These are phyloP conservation scores for Tricholomella constricta DNA, from an alignment of 768 basidiomycete species.

Conservation along the genomic window DNA sequence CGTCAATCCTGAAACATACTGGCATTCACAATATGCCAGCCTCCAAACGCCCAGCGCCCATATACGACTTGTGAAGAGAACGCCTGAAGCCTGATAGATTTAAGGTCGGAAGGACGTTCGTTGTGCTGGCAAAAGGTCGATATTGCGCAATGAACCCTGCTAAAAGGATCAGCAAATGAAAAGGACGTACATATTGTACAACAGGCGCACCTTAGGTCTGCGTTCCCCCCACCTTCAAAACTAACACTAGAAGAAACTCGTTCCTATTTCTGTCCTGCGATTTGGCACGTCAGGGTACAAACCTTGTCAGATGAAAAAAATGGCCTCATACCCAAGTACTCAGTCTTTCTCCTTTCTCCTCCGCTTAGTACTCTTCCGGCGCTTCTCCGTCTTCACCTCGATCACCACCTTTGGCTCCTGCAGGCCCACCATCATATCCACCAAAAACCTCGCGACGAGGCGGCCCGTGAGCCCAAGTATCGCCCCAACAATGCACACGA, in stretches of 20 bases:
- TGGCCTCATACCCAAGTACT: not conserved
- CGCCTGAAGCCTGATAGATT: not conserved
- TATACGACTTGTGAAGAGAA: not conserved
- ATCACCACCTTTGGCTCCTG: not conserved
- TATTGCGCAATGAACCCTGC: too few species aligned
- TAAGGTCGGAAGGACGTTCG: not conserved
- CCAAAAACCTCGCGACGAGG: slow-evolving; percentile 12
- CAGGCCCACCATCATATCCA: slow-evolving; percentile 4
- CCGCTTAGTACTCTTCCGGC: not conserved
- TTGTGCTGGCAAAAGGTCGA: too few species aligned
- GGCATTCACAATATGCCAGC: not conserved
- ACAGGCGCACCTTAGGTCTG: too few species aligned
- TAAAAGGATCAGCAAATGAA: too few species aligned
- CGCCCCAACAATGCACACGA: slow-evolving; percentile 55
- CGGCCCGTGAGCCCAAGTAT: slow-evolving; percentile 43
- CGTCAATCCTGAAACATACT: too few species aligned
- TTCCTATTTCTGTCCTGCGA: not conserved
- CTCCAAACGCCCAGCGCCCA: not conserved
- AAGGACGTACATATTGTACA: too few species aligned
- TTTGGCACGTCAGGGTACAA: not conserved
- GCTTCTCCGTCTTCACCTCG: not conserved
- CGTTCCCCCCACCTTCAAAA: too few species aligned
- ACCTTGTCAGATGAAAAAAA: not conserved
- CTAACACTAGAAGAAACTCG: too few species aligned
- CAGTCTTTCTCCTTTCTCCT: slow-evolving; percentile 4